phyloP scores from a whole-genome alignment of 768 basidiomycete genomes.

The Phaeotremella fagi region DNA sequence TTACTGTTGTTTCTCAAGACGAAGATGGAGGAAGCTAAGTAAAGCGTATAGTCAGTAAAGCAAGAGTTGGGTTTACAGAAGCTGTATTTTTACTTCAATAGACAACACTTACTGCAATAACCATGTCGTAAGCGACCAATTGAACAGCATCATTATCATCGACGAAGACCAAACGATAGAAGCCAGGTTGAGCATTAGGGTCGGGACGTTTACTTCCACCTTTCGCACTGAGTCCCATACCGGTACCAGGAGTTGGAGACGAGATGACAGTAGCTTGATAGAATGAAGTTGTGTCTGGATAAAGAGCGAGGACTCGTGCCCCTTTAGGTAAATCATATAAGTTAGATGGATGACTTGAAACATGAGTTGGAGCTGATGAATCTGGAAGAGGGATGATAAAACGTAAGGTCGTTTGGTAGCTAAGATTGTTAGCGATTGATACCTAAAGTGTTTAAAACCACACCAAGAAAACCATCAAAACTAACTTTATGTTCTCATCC shows the following conservation, averaged over 20 bases:
- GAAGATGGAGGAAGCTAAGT: no score
- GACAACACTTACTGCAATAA: conserved; percentile 38
- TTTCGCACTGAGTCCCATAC: conserved; percentile 22
- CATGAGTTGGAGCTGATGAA: conserved; percentile 26
- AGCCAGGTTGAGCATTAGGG: conserved; percentile 18
- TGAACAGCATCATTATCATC: conserved; percentile 38
- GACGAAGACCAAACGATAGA: conserved; percentile 42
- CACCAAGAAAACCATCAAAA: no score
- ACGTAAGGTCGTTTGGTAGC: conserved; percentile 49
- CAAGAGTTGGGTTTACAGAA: not conserved
- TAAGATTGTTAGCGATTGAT: conserved; percentile 29
- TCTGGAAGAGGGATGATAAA: conserved; percentile 51
- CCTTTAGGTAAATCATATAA: conserved; percentile 42
- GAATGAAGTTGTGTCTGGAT: conserved; percentile 52
- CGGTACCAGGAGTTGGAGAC: conserved; percentile 24
- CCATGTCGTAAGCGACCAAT: conserved; percentile 27
- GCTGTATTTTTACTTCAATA: not conserved
- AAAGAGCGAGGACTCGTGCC: conserved; percentile 48
- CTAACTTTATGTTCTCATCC: conserved; percentile 34
- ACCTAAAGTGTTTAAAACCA: no score
- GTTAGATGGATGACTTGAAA: conserved; percentile 46
- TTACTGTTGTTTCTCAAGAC: no score
- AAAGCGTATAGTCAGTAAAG: no score
- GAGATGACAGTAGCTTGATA: conserved; percentile 48
- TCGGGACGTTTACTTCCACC: conserved; percentile 7